These are phyloP conservation scores for Diplodia sapinea DNA, from an alignment of 2,329 filamentous ascomycete species.

Conservation along the genomic window DNA sequence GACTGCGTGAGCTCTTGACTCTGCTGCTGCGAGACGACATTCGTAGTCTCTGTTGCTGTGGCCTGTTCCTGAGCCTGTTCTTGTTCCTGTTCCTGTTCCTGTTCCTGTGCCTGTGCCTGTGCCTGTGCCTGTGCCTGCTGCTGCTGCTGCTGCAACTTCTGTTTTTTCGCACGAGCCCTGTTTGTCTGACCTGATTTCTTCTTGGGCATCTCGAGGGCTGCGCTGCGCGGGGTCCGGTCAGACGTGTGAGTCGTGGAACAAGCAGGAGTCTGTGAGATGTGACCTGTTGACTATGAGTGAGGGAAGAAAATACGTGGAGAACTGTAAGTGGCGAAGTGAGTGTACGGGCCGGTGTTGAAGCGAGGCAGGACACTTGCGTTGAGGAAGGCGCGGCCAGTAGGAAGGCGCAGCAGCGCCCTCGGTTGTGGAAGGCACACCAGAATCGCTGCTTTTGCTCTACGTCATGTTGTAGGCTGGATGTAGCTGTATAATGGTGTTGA, in stretches of 20 bases:
- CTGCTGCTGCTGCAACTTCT: too few species aligned
- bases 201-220: neutral
- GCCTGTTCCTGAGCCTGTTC: slow-evolving; percentile 43
- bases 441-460: neutral
- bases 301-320: neutral
- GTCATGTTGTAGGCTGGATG: neutral
- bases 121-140: slow-evolving; percentile 39
- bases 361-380: neutral
- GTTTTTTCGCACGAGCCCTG: neutral
- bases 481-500: neutral
- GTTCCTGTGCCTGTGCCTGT: slow-evolving; percentile 38
- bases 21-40: slow-evolving; percentile 47
- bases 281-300: neutral
- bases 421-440: neutral
- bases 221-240: neutral
- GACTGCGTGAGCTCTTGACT: slow-evolving; percentile 56
- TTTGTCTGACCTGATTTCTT: neutral
- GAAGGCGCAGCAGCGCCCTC: neutral
- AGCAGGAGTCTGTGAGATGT: neutral
- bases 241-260: too few species aligned
- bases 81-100: slow-evolving; percentile 39
- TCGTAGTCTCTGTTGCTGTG: slow-evolving; percentile 32
- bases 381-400: neutral
- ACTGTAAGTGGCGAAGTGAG: neutral
- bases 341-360: neutral